These are phyloP conservation scores for Mallotus japonicus DNA, from an alignment of 441 rosid species.

Conservation along the genomic window DNA sequence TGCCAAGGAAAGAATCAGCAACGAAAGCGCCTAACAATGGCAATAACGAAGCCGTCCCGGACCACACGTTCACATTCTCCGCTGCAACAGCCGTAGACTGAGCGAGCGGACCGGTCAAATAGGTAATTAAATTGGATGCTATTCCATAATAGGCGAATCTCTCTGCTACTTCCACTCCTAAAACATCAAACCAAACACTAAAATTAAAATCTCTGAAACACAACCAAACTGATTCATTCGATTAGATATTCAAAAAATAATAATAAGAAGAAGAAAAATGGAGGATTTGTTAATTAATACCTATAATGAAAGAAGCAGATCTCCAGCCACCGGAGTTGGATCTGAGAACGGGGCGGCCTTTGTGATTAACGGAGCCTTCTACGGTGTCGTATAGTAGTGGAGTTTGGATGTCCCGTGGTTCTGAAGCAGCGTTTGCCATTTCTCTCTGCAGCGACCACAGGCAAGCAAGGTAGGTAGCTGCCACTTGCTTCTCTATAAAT, in stretches of 20 bases:
- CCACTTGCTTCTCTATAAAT: no score
- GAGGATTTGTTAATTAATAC: conserved; percentile 11
- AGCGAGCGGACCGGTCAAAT: conserved; percentile 56
- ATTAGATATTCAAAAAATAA: no score
- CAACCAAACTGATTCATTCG: no score
- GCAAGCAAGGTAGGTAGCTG: no score
- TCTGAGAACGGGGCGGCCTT: conserved; percentile 39
- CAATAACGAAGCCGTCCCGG: conserved; percentile 44
- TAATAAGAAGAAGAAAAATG: conserved; percentile 1
- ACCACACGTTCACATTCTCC: conserved; percentile 54
- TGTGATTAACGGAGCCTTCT: conserved; percentile 46
- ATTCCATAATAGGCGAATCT: conserved; percentile 60
- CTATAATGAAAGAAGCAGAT: conserved; percentile 67
- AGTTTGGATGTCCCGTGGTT: conserved; percentile 14
- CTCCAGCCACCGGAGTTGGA: conserved; percentile 65
- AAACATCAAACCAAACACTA: neutral
- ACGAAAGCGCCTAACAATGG: conserved; percentile 60
- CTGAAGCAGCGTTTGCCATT: conserved; percentile 26
- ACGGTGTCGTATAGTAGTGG: conserved; percentile 41
- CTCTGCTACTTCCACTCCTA: conserved; percentile 60
- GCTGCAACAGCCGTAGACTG: conserved; percentile 63
- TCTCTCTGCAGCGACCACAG: neutral
- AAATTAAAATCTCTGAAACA: no score
- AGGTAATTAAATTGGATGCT: conserved; percentile 51
- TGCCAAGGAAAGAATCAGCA: conserved; percentile 65